Evolutionary conservation across 768 basidiomycete genomes (phyloP), one percentile per base, ranked within the genome.

Genomic region (Hericium alpestre): DNA sequence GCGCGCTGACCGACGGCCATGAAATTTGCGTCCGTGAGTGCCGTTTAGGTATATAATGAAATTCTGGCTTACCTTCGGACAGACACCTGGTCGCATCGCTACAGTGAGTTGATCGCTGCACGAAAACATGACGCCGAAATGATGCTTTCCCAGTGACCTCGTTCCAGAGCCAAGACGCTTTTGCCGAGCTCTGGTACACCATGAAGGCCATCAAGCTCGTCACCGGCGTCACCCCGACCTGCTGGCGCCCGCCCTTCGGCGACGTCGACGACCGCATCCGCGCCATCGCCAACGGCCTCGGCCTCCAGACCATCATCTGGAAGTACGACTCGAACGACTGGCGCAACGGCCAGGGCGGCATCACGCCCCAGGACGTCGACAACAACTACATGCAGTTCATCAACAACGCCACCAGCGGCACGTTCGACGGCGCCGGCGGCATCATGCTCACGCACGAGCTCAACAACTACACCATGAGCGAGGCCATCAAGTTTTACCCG

Each of bases 221-320:
- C 16, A 63, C 74, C 0, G 81, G 82, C 7, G 70, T 80, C 12
- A 84, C 83, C 0, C 80, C 81, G 0, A 82, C 74, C 1, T 83
- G 78, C 63, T 84, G 81, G 83, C 62, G 70, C 9, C 82, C 84
- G 38, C 83, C 84, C 1, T 84, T 72, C 59, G 84, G 83, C 49
- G 83, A 86, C 58, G 72, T 85, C 18, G 90, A 92, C 46, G 83
- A 86, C 69, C 86, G 90, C 53, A 81, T 91, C 46, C 80, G 90
- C 38, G 73, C 79, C 38, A 84, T 92, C 56, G 81, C 84, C 2
- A 66, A 81, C 22, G 81, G 76, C 9, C 80, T 91, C 61, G 82
- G 82, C 39, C 71, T 91, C 15, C 78, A 77, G 12, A 87, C 87
- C 2, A 75, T 92, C 65, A 73, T 91, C 53, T 92, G 90, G 90